Conservation (phyloP, 257 asterid species). For the Linderniella brevidens region DNA sequence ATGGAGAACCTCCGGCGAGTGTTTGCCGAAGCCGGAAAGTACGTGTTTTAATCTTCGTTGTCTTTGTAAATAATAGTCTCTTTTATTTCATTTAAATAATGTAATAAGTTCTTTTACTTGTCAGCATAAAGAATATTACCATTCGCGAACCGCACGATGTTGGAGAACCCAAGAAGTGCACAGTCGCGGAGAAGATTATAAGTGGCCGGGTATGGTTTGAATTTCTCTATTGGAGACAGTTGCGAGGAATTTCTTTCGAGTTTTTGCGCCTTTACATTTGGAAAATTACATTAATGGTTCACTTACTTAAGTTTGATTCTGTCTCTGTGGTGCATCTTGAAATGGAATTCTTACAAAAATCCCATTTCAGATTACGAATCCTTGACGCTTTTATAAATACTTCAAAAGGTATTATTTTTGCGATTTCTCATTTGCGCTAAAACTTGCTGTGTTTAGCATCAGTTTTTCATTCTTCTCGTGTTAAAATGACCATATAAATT, state of each 20-base stretch:
- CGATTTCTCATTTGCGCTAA: too few species aligned
- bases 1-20: constrained; percentile 56
- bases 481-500: too few species aligned
- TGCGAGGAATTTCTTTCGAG: neutral
- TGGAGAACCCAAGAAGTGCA: constrained; percentile 42
- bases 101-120: constrained; percentile 10
- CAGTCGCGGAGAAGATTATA: constrained; percentile 77
- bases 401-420: too few species aligned
- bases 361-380: too few species aligned
- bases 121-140: constrained; percentile 48
- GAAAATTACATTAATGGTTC: neutral
- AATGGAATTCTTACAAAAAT: too few species aligned
- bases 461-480: too few species aligned
- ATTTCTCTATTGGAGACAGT: neutral
- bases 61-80: constrained; percentile 4
- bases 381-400: too few species aligned
- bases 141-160: constrained; percentile 66
- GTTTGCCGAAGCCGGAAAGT: constrained; percentile 90
- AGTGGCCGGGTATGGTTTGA: constrained; percentile 52
- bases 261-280: neutral
- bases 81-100: neutral
- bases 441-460: too few species aligned
- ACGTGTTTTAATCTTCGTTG: constrained; percentile 13
- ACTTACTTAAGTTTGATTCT: too few species aligned
- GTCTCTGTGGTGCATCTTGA: too few species aligned